phyloP scores from a whole-genome alignment of 768 basidiomycete genomes.

The Tylopilus subfusipes region DNA sequence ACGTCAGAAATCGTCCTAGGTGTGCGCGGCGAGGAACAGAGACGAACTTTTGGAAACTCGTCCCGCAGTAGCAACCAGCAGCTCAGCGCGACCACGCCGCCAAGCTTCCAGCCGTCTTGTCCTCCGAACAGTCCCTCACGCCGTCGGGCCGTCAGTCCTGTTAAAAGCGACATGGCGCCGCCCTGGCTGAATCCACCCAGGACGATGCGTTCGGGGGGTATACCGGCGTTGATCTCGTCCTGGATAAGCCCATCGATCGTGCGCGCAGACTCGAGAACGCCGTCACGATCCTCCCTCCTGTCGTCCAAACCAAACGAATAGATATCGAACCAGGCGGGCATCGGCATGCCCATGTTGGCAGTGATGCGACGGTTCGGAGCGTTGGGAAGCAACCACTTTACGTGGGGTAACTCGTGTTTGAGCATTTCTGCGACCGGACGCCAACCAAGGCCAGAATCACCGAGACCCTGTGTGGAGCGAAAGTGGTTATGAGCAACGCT shows the following conservation, averaged over 20 bases:
- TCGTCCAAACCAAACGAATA: conserved; percentile 52
- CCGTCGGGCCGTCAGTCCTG: conserved; percentile 45
- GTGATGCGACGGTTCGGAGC: conserved; percentile 52
- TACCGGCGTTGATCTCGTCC: conserved; percentile 69
- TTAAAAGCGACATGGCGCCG: conserved; percentile 72
- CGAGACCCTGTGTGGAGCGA: conserved; percentile 60
- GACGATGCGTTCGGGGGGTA: conserved; percentile 67
- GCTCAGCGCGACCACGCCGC: conserved; percentile 69
- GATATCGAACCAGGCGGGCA: conserved; percentile 86
- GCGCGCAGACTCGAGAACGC: conserved; percentile 60
- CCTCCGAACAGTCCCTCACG: conserved; percentile 25
- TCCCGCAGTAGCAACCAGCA: conserved; percentile 71
- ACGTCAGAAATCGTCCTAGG: neutral
- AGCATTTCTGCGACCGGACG: conserved; percentile 71
- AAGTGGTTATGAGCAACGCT: conserved; percentile 1
- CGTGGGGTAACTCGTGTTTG: conserved; percentile 54
- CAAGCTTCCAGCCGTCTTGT: conserved; percentile 54
- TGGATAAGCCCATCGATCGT: conserved; percentile 67
- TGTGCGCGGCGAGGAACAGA: neutral
- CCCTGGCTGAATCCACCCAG: conserved; percentile 91
- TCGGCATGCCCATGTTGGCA: conserved; percentile 61
- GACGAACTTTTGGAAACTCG: conserved; percentile 59
- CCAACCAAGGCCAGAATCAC: conserved; percentile 76
- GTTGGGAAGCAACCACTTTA: conserved; percentile 76
- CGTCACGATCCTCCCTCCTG: conserved; percentile 54